Base-by-base conservation (phyloP, 176 grass and related monocot species). In the Phyllostachys edulis region DNA sequence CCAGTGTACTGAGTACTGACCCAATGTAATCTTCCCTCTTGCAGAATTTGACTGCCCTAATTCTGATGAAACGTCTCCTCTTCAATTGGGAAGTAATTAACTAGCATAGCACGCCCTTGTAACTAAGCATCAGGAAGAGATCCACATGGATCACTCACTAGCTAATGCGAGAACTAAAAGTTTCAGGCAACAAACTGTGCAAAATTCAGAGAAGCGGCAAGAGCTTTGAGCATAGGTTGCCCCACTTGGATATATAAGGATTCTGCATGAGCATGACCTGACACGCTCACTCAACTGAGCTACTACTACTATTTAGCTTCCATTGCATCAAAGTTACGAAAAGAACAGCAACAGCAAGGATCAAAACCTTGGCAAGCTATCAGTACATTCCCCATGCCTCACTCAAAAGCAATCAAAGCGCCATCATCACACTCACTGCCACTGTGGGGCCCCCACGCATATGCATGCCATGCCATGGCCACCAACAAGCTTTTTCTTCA, bases 351-450 rank as follows among this genome's bases (percentile, higher is more conserved):
- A 61, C 75, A 70, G 41, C 51, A 39, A 66, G 62, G 51, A 85
- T 85, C 27, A 75, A 59, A 56, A 68, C 69, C 76, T 88, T 84
- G 87, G 24, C 67, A 44, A 67, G 18, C 21, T 45, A 50, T 80
- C 20, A 80, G 40, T 74, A 20, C 68, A 67, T 46, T 79, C 77
- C 63, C 70, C 83, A 89, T 82, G 87, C 87, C 83, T 85, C 57
- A 57, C 85, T 69, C 80, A 47, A 90, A 90, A 88, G 86, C 73
- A 83, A 88, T 24, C 73, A 40, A 49, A 84, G 75, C 37, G 46
- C 23, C 56, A 78, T 79, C 67, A 67, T 77, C 61, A 18, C 63
- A 1, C 21, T 78, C 73, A 0, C 79, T 70, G 69, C 38, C 57
- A 32, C 68, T 13, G 15, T 37, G 44, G 76, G 76, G 11, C 57